These are phyloP conservation scores for Neocucurbitaria cava DNA, from an alignment of 2,329 filamentous ascomycete genomes.

Conservation along the genomic window DNA sequence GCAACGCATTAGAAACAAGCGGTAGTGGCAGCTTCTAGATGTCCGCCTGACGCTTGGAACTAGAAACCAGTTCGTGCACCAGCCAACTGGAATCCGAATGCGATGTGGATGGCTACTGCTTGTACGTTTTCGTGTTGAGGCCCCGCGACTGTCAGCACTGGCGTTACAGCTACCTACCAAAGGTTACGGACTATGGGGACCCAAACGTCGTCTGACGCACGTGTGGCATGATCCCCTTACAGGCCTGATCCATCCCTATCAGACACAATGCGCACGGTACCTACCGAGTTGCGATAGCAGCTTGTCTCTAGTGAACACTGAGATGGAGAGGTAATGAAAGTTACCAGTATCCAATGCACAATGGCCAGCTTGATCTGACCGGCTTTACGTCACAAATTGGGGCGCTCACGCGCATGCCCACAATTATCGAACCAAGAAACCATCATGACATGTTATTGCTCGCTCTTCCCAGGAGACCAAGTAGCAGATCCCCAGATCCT, in stretches of 20 bases:
- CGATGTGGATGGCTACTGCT: not conserved
- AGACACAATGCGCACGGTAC: not conserved
- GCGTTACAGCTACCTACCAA: not conserved
- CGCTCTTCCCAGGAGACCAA: not conserved
- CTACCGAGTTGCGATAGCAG: not conserved
- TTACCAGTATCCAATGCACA: not conserved
- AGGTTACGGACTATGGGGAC: not conserved
- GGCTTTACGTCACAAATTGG: not conserved
- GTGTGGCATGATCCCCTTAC: not conserved
- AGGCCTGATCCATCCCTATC: not conserved
- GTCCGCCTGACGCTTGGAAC: constrained; percentile 8
- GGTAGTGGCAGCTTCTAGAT: constrained; percentile 5
- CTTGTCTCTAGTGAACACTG: not conserved
- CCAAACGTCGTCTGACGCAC: not conserved
- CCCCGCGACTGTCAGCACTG: not conserved
- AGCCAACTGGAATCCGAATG: not conserved
- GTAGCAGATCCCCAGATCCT: not conserved
- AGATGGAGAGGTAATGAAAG: not conserved
- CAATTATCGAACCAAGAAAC: no score
- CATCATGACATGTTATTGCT: not conserved
- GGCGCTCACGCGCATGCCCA: not conserved
- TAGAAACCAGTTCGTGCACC: constrained; percentile 4
- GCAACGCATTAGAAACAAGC: constrained; percentile 2
- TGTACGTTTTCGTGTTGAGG: not conserved
- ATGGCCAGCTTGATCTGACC: not conserved